Evolutionary conservation across 1,284 basidiomycete species (phyloP).

Genomic region (Sanghuangporus weigelae): DNA sequence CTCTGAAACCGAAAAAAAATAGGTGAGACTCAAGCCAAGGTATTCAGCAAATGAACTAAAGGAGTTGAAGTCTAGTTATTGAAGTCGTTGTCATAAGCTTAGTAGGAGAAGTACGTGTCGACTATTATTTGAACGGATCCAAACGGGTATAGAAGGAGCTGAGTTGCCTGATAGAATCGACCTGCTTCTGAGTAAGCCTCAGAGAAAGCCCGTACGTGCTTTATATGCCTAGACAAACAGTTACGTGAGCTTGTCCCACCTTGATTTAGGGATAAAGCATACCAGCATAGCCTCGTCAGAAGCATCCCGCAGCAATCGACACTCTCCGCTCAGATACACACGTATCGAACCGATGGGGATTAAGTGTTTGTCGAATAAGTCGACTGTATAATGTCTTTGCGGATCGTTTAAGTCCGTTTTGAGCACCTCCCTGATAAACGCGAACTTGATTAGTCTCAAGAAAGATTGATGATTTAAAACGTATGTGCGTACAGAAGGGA

Average conservation of each 20-base stretch:
- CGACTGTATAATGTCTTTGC: background rate
- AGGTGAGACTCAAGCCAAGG: no score
- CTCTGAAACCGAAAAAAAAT: no score
- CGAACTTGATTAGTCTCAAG: background rate
- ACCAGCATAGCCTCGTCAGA: conserved; percentile 3
- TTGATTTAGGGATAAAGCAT: background rate
- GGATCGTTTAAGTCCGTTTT: background rate
- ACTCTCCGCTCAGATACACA: background rate
- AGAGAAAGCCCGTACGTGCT: background rate
- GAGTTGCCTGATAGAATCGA: no score
- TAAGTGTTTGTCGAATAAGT: background rate
- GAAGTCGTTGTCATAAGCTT: no score
- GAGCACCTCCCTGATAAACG: background rate
- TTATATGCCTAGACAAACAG: background rate
- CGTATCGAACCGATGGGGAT: conserved; percentile 1
- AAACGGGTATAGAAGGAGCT: no score
- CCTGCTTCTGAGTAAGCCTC: no score
- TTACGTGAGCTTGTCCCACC: no score
- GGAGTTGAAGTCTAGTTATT: no score
- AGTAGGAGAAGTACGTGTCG: no score
- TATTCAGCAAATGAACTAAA: no score
- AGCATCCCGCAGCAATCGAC: background rate
- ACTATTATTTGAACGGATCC: no score
- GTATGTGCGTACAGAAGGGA: background rate
- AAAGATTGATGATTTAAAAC: background rate